Base-by-base conservation (phyloP, 306 rosid species). In the Spatholobus suberectus region DNA sequence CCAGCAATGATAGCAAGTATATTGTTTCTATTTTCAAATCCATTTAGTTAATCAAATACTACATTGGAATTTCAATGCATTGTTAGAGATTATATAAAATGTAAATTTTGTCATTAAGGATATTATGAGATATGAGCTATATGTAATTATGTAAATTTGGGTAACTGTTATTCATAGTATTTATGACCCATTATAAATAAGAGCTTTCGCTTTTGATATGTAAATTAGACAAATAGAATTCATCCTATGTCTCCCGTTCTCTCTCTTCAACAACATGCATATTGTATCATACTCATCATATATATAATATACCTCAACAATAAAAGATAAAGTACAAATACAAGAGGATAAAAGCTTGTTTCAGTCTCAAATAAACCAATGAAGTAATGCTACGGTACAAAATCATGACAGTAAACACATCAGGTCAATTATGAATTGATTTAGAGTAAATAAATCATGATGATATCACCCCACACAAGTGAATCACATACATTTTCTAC, bases 401-500 rank as follows among this genome's bases (percentile, higher is more conserved):
- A 75, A n/a, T 49, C 63, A 47, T 34, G 13, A 54, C 46, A 80
- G 57, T 20, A 73, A 86, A 18, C 70, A 81, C 24, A 6, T 12
- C 35, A 37, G 43, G 57, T 34, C 32, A 15, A 32, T 54, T 70
- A 69, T 24, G 9, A 84, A 71, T 9, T 70, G 37, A 75, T 47
- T 58, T 26, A 62, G 49, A 71, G 51, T 49, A 72, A 27, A 41
- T 59, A 72, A 51, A 70, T 58, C 46, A 85, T 11, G 47, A 10
- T 26, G 71, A 73, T 75, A 66, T 76, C 71, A 70, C 65, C 58
- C 37, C 68, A 35, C 63, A 29, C 15, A 65, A 29, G 63, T 29
- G 24, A 81, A 29, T 46, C 49, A 81, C 94, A 12, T 91, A 96
- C 99, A 68, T 88, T 88, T 88, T 96, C 98, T 55, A 94, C 91